Base-by-base conservation (phyloP, 208 protist species). In the Acanthamoeba culbertsoni region DNA sequence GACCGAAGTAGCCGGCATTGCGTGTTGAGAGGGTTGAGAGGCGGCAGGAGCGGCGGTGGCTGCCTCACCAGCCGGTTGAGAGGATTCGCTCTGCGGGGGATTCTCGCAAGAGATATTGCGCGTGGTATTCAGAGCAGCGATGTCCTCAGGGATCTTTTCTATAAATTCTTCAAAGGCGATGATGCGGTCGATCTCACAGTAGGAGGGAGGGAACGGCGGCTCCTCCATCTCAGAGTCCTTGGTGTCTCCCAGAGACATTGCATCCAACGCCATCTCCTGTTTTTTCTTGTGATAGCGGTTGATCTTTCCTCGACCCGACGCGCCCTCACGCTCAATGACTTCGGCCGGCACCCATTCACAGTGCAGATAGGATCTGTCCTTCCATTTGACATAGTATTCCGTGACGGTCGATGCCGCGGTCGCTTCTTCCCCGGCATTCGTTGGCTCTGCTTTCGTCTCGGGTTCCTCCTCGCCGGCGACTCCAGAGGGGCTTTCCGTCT, bases 111-210 rank as follows among this genome's bases (percentile, higher is more conserved):
- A n/a, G n/a, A n/a, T n/a, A n/a, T n/a, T n/a, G n/a, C n/a, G n/a
- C n/a, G n/a, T n/a, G n/a, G n/a, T n/a, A n/a, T 18, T 7, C 55
- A n/a, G 26, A n/a, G 55, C 0, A 18, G 55, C 26, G 26, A n/a
- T n/a, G 20, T 62, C 55, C 31, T 62, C 26, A n/a, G 55, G 55
- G 2, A 48, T 62, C 42, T 8, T 53, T 59, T 45, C 45, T 14
- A 88, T 88, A 0, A 59, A 6, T 26, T 31, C 37, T 62, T 88
- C 77, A 33, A 16, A 62, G 51, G 77, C 43, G 37, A 88, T 88
- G 77, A 88, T 88, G 18, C 77, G 43, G 45, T 88, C 77, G 45
- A 88, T 59, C n/a, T 88, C 77, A 33, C 77, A 88, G 37, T 62
- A 88, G n/a, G n/a, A 33, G 7, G 77, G 77, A 63, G 77, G 77